A percentile compares a stretch with the other conserved stretches of the same genome.
Evolutionary conservation across 257 asterid genomes (phyloP).

Genomic region (Forsythia viridissima): DNA sequence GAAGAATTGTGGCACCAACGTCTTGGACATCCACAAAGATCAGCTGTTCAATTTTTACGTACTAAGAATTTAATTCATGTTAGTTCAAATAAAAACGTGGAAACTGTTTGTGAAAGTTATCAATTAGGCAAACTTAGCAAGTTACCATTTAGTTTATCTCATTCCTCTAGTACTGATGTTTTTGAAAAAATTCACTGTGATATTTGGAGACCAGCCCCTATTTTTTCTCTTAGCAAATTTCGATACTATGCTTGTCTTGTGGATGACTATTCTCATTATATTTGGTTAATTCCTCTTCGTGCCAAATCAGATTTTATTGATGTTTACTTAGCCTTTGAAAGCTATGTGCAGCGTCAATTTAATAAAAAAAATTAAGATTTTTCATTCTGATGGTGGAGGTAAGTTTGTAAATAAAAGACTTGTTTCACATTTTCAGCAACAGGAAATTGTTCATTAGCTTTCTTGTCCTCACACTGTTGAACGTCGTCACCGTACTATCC

Average conservation of each 20-base stretch:
- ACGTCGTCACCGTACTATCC: neutral
- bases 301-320: neutral
- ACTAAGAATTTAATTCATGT: neutral
- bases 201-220: neutral
- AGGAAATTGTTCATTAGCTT: neutral
- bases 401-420: neutral
- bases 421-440: neutral
- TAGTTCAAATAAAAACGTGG: neutral
- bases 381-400: neutral
- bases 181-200: neutral
- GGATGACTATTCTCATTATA: neutral
- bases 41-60: neutral
- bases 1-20: neutral
- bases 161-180: neutral
- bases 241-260: neutral
- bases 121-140: slow-evolving; percentile 8
- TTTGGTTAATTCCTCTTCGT: neutral
- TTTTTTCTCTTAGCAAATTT: neutral
- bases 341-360: neutral
- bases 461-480: neutral
- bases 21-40: slow-evolving; percentile 1
- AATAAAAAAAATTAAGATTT: neutral
- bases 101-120: slow-evolving; percentile 3
- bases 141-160: neutral
- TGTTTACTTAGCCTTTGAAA: neutral